Percentiles rank a stretch among this genome's conserved stretches.
These are phyloP conservation scores for Daldinia sp. DNA, from an alignment of 2,329 filamentous ascomycete species.

Conservation along the genomic window DNA sequence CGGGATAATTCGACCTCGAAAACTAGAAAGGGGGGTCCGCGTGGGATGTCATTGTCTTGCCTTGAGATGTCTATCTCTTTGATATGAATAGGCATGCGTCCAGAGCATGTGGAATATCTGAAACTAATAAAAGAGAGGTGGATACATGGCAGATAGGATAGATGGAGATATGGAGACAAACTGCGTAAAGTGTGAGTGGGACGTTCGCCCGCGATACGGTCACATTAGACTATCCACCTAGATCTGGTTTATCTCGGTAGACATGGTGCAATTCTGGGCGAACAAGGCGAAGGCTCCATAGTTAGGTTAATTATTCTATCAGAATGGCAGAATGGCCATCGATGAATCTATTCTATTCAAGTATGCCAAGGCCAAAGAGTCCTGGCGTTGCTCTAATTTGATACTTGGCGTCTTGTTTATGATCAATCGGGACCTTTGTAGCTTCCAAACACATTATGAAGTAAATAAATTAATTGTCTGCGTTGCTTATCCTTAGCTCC, in stretches of 20 bases:
- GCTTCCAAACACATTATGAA: constrained; percentile 5
- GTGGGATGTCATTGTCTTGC: constrained; percentile 35
- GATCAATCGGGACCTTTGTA: constrained; percentile 10
- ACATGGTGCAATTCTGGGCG: constrained; percentile 17
- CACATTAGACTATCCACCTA: constrained; percentile 33
- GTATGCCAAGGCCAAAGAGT: constrained; percentile 16
- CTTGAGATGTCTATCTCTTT: constrained; percentile 28
- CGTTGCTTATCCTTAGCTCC: not conserved
- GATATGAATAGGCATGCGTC: constrained; percentile 34
- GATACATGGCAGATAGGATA: constrained; percentile 35
- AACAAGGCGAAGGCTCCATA: constrained; percentile 21
- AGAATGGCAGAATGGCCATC: not conserved
- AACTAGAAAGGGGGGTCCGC: constrained; percentile 32
- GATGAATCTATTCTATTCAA: constrained; percentile 15
- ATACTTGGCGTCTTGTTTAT: constrained; percentile 2
- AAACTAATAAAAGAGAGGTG: constrained; percentile 30
- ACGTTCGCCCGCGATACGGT: constrained; percentile 26
- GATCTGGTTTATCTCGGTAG: constrained; percentile 36
- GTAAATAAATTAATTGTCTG: constrained; percentile 1
- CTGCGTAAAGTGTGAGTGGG: constrained; percentile 29
- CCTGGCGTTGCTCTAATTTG: not conserved
- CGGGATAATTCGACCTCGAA: constrained; percentile 23
- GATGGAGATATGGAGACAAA: constrained; percentile 15
- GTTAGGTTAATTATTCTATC: constrained; percentile 5
- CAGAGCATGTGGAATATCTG: constrained; percentile 37